These are phyloP conservation scores for Symbiodinium natans DNA, from an alignment of 73 alveolate genomes.

Conservation along the genomic window DNA sequence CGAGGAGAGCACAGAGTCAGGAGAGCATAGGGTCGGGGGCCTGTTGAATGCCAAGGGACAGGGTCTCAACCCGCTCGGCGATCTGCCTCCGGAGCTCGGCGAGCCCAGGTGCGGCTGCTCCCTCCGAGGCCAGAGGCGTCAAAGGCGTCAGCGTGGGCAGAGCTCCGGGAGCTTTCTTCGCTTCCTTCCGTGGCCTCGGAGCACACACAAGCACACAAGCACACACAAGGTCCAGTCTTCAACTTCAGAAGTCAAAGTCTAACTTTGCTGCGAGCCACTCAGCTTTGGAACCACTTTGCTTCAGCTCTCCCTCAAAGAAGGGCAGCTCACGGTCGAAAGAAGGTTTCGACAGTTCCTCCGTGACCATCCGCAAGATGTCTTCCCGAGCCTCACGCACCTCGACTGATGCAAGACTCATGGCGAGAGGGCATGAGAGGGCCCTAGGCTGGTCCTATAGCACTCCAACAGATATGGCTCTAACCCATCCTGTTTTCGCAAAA, in stretches of 20 bases:
- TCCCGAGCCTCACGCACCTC: not conserved
- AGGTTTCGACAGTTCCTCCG: not conserved
- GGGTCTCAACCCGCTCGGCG: not conserved
- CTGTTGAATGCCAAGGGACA: not conserved
- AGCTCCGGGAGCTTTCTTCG: not conserved
- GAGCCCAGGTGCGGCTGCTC: not conserved
- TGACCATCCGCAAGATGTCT: not conserved
- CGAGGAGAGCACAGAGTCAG: no score
- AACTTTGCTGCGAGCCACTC: not conserved
- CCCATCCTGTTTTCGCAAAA: no score
- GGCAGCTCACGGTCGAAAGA: not conserved
- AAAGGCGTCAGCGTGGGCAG: not conserved
- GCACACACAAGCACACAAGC: no score
- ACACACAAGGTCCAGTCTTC: no score
- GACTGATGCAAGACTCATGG: no score
- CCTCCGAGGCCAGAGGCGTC: not conserved
- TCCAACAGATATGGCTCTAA: no score
- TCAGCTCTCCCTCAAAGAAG: not conserved
- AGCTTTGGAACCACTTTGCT: not conserved
- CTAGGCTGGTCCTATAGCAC: no score
- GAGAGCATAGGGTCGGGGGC: no score
- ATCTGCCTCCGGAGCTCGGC: not conserved
- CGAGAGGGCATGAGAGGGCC: no score
- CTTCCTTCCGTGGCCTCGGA: not conserved
- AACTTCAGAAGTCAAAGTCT: no score